Evolutionary conservation across 2,329 filamentous ascomycete genomes (phyloP).

Genomic region (Drechslerella dactyloides): DNA sequence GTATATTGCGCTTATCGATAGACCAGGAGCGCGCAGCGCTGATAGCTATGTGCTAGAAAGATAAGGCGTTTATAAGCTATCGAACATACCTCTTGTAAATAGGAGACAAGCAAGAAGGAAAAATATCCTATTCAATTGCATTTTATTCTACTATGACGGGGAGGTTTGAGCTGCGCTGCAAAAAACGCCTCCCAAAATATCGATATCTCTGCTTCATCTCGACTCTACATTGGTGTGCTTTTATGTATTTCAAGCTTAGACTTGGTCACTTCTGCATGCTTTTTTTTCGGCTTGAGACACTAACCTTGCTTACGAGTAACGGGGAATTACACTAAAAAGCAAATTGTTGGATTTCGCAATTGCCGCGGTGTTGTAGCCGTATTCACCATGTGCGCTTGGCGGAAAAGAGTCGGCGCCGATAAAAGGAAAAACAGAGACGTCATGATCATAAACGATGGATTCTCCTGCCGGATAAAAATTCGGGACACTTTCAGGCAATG

Average conservation of each 20-base stretch:
- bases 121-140: background rate
- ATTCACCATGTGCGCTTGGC: too few species aligned
- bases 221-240: background rate
- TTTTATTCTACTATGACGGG: background rate
- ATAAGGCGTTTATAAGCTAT: background rate
- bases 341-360: too few species aligned
- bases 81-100: background rate
- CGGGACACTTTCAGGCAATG: background rate
- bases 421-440: too few species aligned
- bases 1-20: background rate
- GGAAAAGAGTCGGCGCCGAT: too few species aligned
- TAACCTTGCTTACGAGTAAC: too few species aligned
- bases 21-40: background rate
- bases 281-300: too few species aligned
- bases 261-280: too few species aligned
- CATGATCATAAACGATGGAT: background rate
- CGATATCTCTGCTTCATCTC: background rate
- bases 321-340: too few species aligned
- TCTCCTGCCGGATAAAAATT: background rate
- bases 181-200: background rate
- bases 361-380: too few species aligned
- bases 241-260: background rate
- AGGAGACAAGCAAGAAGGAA: background rate
- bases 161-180: background rate
- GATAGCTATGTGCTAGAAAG: background rate